Percentiles rank a stretch among this genome's conserved stretches.
These are phyloP conservation scores for Kodamaea fukazawae DNA, from an alignment of 805 yeast genomes.

Conservation along the genomic window DNA sequence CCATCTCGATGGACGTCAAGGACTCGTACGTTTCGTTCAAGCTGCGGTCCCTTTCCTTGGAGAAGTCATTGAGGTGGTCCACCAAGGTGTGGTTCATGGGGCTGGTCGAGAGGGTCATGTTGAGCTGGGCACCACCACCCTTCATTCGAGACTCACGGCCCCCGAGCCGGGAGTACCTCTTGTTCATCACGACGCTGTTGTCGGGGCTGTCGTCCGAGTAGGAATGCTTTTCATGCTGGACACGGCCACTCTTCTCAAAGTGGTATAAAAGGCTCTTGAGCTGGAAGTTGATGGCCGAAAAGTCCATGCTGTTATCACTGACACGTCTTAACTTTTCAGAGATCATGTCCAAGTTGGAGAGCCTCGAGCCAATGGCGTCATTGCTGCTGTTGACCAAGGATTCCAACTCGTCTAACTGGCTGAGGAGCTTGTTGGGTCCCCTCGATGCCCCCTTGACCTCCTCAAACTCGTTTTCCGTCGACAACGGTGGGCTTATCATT, in stretches of 20 bases:
- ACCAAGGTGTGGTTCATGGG: slow-evolving; percentile 7
- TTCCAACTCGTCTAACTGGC: slow-evolving; percentile 6
- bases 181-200: not conserved
- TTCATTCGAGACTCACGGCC: not conserved
- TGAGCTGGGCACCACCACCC: not conserved
- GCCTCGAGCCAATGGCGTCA: not conserved
- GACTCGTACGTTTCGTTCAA: slow-evolving; percentile 16
- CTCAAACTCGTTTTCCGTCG: too few species aligned
- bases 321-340: slow-evolving; percentile 5
- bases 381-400: slow-evolving; percentile 3
- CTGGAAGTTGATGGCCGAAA: not conserved
- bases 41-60: slow-evolving; percentile 12
- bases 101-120: not conserved
- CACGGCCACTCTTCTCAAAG: not conserved
- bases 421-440: not conserved
- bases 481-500: too few species aligned
- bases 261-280: not conserved
- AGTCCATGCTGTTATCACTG: slow-evolving; percentile 1
- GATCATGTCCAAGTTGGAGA: slow-evolving; percentile 3
- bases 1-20: slow-evolving; percentile 12
- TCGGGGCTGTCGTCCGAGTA: not conserved
- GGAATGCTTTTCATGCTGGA: not conserved
- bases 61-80: slow-evolving; percentile 1
- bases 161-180: too few species aligned
- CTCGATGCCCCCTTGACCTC: too few species aligned